Evolutionary conservation across 139 green algal genomes (phyloP).

Genomic region (Chlamydomonas schloesseri): DNA sequence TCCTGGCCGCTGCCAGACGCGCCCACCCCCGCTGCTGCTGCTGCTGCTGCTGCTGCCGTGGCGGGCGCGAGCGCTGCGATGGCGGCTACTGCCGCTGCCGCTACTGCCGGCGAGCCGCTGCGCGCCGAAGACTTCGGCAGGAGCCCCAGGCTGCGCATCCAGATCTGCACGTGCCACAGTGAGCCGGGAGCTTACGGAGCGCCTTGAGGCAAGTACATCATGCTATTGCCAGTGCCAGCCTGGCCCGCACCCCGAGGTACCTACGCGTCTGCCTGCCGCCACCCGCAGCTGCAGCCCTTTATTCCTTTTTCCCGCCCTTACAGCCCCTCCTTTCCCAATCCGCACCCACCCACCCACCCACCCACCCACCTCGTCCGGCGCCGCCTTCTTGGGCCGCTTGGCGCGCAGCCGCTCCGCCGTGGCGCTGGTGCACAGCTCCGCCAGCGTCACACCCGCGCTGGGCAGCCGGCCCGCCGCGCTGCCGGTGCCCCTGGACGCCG

Average conservation of each 20-base stretch:
- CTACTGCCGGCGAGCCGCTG: background rate
- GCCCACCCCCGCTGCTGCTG: background rate
- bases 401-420: background rate
- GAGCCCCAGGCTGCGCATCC: slow-evolving; percentile 64
- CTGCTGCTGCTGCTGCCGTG: background rate
- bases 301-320: too few relatives aligned
- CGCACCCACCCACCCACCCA: too few relatives aligned
- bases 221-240: too few relatives aligned
- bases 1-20: too few relatives aligned
- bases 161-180: too few relatives aligned
- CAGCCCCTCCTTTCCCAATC: too few relatives aligned
- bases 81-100: background rate
- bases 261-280: too few relatives aligned
- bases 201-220: too few relatives aligned
- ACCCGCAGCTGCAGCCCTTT: background rate
- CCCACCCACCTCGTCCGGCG: background rate
- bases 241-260: too few relatives aligned
- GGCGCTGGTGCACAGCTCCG: slow-evolving; percentile 3
- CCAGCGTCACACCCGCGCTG: background rate
- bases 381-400: slow-evolving; percentile 46
- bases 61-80: too few relatives aligned
- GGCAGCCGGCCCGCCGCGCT: background rate
- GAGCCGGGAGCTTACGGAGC: too few relatives aligned
- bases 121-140: background rate
- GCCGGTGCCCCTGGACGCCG: slow-evolving; percentile 15